Base-by-base conservation (phyloP, 192 early-diverging fungal species). In the Coemansia furcata region DNA sequence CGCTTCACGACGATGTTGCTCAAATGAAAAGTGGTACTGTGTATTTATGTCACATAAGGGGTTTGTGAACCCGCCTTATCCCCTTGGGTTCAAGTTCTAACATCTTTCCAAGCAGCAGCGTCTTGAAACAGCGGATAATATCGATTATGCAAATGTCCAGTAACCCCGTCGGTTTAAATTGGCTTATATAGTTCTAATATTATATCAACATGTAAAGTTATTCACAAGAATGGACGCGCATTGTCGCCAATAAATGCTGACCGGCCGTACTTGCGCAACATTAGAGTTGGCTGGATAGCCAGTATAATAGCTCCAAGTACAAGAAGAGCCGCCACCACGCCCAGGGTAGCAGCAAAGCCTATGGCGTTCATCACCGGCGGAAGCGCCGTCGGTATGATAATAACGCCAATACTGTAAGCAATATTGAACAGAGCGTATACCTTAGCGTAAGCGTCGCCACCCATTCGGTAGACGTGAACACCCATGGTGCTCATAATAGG, bases 371-470 rank as follows among this genome's bases (percentile, higher is more conserved):
- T 82, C 23, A 90, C 70, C 3, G 82, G 72, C 2, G 89, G 87
- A 26, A 86, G 84, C 47, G 86, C 67, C n/a, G 89, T 88, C 5
- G 91, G 91, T 3, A 90, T 87, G 30, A 88, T 64, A 47, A 92
- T 87, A 82, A 92, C 89, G n/a, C 89, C 89, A n/a, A 87, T 66
- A 23, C 89, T 87, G 49, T 89, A 93, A 0, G 89, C 85, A 72
- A 92, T 89, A 71, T 92, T 93, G 72, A 88, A 91, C 38, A 93
- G 71, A 6, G 89, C 89, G 72, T 91, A 91, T 2, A 89, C 86
- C 72, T 79, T 77, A 44, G 78, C 86, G 60, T 83, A 86, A 26
- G 84, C 84, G 36, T 78, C 79, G 69, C 86, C 85, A 46, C 89
- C 90, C 70, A 85, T 85, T 30, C 87, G 76, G 65, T 86, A 72